These are phyloP conservation scores for Agrocybe chaxingu DNA, from an alignment of 768 basidiomycete species.

Conservation along the genomic window DNA sequence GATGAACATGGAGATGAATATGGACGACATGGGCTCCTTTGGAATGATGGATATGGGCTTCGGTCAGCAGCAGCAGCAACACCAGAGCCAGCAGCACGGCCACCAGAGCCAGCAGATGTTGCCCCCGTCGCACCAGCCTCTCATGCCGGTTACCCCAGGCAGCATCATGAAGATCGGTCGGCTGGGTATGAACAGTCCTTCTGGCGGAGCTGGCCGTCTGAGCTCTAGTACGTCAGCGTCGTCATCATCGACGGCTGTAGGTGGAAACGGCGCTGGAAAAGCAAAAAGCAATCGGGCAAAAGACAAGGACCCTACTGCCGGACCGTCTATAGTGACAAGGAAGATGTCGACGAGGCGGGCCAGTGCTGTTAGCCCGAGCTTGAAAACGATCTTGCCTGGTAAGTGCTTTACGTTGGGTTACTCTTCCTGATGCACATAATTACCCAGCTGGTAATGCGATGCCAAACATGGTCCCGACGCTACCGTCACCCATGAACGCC, in stretches of 20 bases:
- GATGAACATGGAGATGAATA: constrained; percentile 13
- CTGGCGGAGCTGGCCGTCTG: constrained; percentile 9
- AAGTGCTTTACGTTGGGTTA: constrained; percentile 15
- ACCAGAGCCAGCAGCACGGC: constrained; percentile 6
- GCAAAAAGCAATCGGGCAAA: constrained; percentile 5
- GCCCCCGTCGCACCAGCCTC: constrained; percentile 22
- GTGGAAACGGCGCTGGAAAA: constrained; percentile 12
- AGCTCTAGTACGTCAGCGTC: background rate
- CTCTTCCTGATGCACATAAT: background rate
- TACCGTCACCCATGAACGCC: constrained; percentile 12
- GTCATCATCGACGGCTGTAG: background rate
- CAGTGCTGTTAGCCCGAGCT: constrained; percentile 45
- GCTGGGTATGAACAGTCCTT: constrained; percentile 40
- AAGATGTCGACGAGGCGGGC: constrained; percentile 14
- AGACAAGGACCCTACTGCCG: constrained; percentile 2
- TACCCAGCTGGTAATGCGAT: constrained; percentile 14
- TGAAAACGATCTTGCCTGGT: constrained; percentile 78
- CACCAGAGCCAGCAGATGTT: background rate
- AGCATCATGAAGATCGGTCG: constrained; percentile 88
- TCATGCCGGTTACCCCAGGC: constrained; percentile 85
- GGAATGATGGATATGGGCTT: constrained; percentile 9
- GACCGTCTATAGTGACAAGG: constrained; percentile 9
- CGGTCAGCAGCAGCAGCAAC: constrained; percentile 7
- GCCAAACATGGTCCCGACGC: constrained; percentile 13
- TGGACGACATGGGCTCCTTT: constrained; percentile 6